These are phyloP conservation scores for Penicillium sp. DNA, from an alignment of 2,329 filamentous ascomycete genomes.

Conservation along the genomic window DNA sequence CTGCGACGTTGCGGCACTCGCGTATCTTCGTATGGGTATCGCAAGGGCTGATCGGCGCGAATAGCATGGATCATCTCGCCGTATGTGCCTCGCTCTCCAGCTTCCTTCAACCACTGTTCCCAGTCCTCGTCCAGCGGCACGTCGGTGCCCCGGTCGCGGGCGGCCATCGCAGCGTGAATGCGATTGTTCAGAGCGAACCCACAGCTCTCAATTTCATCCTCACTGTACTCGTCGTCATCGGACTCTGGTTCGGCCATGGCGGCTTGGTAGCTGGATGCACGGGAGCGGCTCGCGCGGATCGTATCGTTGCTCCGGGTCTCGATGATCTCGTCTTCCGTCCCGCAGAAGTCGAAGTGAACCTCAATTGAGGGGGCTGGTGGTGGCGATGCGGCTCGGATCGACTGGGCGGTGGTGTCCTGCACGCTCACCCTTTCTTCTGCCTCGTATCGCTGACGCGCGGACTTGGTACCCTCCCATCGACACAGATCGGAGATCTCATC, in stretches of 20 bases:
- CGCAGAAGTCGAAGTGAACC: slow-evolving; percentile 32
- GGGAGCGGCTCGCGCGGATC: slow-evolving; percentile 23
- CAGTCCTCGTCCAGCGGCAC: slow-evolving; percentile 51
- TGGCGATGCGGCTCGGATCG: slow-evolving; percentile 55
- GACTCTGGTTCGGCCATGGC: slow-evolving; percentile 32
- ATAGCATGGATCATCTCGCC: slow-evolving; percentile 45
- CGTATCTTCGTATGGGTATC: slow-evolving; percentile 28
- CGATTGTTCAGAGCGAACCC: slow-evolving; percentile 56
- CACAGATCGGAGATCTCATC: slow-evolving; percentile 64
- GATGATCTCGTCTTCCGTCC: slow-evolving; percentile 26
- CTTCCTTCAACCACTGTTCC: slow-evolving; percentile 62
- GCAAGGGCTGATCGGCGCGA: slow-evolving; percentile 37
- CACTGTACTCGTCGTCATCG: slow-evolving; percentile 48
- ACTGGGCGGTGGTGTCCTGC: slow-evolving; percentile 62
- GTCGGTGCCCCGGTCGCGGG: slow-evolving; percentile 51
- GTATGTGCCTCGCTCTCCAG: slow-evolving; percentile 52
- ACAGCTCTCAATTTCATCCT: slow-evolving; percentile 53
- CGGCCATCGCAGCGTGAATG: slow-evolving; percentile 55
- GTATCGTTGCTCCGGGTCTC: slow-evolving; percentile 28
- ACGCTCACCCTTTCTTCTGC: slow-evolving; percentile 61
- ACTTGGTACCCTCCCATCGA: slow-evolving; percentile 58
- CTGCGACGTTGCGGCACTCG: slow-evolving; percentile 19
- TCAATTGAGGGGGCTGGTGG: slow-evolving; percentile 33
- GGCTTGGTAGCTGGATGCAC: slow-evolving; percentile 23
- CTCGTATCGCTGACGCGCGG: slow-evolving; percentile 49